Conservation (phyloP, 805 yeast genomes). For the Lachancea mirantina region DNA sequence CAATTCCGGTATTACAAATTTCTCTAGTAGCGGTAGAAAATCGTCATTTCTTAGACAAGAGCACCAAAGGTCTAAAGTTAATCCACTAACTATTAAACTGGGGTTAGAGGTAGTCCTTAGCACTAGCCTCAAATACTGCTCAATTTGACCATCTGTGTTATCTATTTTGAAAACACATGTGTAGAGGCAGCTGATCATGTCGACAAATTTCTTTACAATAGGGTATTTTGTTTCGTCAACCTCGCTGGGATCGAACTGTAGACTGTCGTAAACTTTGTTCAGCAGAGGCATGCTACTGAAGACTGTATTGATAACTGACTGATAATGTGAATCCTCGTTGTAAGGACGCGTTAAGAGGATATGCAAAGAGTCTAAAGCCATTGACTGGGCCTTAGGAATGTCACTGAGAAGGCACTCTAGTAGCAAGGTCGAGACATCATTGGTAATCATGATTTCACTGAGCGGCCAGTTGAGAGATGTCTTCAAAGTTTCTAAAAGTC, state of each 20-base stretch:
- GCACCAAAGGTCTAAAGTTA: conserved; percentile 92
- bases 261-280: conserved; percentile 49
- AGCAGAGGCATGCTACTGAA: conserved; percentile 75
- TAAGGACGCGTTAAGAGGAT: conserved; percentile 78
- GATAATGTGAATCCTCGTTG: conserved; percentile 58
- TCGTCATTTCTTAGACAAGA: conserved; percentile 78
- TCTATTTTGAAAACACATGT: conserved; percentile 52
- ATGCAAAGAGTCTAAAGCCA: conserved; percentile 88
- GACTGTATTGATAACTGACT: conserved; percentile 69
- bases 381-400: conserved; percentile 62
- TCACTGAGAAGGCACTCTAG: conserved; percentile 51
- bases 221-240: conserved; percentile 77
- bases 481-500: conserved; percentile 73
- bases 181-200: conserved; percentile 53
- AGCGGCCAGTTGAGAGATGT: conserved; percentile 89
- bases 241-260: conserved; percentile 55
- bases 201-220: conserved; percentile 81
- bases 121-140: conserved; percentile 64
- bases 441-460: conserved; percentile 61
- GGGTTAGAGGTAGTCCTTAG: conserved; percentile 76
- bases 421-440: conserved; percentile 58
- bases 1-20: conserved; percentile 51
- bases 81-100: conserved; percentile 82
- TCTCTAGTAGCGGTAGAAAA: conserved; percentile 41
- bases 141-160: conserved; percentile 45